Conservation (phyloP, 208 protist genomes). For the Hexamita inflata region DNA sequence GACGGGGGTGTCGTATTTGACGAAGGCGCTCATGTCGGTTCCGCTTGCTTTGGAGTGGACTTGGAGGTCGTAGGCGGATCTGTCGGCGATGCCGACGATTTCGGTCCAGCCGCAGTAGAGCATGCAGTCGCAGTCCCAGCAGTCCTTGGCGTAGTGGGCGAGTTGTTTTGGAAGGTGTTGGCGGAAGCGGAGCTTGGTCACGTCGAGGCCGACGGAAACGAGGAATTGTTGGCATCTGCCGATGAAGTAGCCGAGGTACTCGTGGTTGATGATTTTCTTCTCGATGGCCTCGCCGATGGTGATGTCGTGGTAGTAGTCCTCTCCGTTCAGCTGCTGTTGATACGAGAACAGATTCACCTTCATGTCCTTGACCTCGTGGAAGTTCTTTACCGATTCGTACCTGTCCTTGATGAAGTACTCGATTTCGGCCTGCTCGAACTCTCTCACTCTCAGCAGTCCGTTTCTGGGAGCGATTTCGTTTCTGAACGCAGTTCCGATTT, state of each 20-base stretch:
- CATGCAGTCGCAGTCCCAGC: conserved; percentile 93
- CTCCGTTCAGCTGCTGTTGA: conserved; percentile 58
- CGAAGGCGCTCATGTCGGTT: conserved; percentile 13
- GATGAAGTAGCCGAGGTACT: conserved; percentile 12
- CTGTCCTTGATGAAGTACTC: conserved; percentile 93
- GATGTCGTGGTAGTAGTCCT: conserved; percentile 56
- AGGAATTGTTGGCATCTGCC: conserved; percentile 66
- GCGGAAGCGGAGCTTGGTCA: conserved; percentile 73
- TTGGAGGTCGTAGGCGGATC: conserved; percentile 84
- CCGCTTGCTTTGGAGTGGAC: conserved; percentile 63
- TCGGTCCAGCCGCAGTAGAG: conserved; percentile 93
- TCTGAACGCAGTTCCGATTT: conserved; percentile 90
- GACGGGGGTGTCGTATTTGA: conserved; percentile 17
- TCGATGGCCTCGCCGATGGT: conserved; percentile 53
- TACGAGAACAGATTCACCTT: conserved; percentile 61
- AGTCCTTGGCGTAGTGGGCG: conserved; percentile 98
- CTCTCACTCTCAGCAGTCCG: conserved; percentile 65
- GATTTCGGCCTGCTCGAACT: conserved; percentile 98
- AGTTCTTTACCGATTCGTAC: conserved; percentile 44
- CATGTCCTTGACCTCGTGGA: conserved; percentile 1
- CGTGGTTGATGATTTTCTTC: not conserved
- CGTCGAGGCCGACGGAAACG: conserved; percentile 64
- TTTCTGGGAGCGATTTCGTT: conserved; percentile 96
- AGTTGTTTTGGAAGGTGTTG: conserved; percentile 82
- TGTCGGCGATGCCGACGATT: conserved; percentile 91